Evolutionary conservation across 1,284 basidiomycete species (phyloP).

Genomic region (Ganoderma sinense): DNA sequence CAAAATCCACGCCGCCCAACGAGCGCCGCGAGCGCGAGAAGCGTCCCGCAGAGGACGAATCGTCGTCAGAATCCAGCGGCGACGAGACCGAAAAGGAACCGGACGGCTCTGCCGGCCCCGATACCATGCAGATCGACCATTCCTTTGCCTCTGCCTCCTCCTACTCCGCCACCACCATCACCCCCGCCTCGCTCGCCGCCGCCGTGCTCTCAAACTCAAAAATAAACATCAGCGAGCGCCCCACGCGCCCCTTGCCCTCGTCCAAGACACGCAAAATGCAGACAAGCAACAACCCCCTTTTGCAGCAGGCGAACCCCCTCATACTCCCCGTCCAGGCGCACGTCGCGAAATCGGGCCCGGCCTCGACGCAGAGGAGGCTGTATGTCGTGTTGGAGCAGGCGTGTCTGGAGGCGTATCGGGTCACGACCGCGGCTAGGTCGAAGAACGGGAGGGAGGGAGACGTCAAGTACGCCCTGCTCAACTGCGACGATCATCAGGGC

Average conservation of each 20-base stretch:
- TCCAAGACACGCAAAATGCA: constrained; percentile 55
- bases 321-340: constrained; percentile 85
- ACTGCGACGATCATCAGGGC: constrained; percentile 99
- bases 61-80: constrained; percentile 23
- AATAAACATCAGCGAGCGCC: constrained; percentile 42
- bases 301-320: constrained; percentile 68
- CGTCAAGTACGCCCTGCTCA: constrained; percentile 96
- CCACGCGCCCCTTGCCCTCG: constrained; percentile 53
- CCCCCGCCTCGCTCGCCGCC: constrained; percentile 3
- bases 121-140: constrained; percentile 38
- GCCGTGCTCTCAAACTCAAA: constrained; percentile 29
- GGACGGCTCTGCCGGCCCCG: background rate
- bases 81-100: constrained; percentile 35
- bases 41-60: constrained; percentile 27
- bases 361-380: constrained; percentile 67
- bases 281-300: constrained; percentile 43
- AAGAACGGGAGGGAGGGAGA: constrained; percentile 69
- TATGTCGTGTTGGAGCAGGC: constrained; percentile 95
- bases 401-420: constrained; percentile 94
- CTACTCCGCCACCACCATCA: constrained; percentile 26
- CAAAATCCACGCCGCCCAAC: constrained; percentile 46
- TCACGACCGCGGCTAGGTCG: constrained; percentile 67
- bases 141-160: constrained; percentile 27
- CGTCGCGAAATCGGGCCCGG: constrained; percentile 65
- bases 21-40: constrained; percentile 39